A percentile compares a stretch with the other conserved stretches of the same genome.
Conservation (phyloP, 148 eudicot species). For the Rhododendron simsii region DNA sequence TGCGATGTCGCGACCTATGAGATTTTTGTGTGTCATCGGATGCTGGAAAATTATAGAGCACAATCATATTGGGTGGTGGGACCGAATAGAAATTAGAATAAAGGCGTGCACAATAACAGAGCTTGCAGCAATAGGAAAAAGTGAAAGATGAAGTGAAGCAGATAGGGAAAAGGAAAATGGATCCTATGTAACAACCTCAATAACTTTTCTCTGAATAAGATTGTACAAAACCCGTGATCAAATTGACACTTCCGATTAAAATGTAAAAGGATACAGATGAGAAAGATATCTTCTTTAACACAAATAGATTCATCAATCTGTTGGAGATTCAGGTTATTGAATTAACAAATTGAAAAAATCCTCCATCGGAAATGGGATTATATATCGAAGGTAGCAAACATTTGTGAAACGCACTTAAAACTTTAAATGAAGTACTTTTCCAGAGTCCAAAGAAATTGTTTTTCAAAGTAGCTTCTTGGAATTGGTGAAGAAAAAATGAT, state of each 20-base stretch:
- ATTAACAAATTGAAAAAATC: neutral
- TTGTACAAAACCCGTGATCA: neutral
- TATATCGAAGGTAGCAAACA: neutral
- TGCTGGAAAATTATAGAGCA: slow-evolving; percentile 34
- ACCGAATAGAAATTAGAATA: slow-evolving; percentile 23
- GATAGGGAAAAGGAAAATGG: slow-evolving; percentile 15
- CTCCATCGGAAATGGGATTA: neutral
- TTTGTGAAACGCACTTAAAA: neutral
- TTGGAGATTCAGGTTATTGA: neutral
- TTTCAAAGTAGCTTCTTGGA: neutral
- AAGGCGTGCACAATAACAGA: slow-evolving; percentile 18
- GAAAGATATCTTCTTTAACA: neutral
- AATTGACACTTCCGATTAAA: neutral
- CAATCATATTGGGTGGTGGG: slow-evolving; percentile 29
- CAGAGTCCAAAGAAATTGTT: neutral
- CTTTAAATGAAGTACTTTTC: neutral
- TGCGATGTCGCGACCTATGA: slow-evolving; percentile 58
- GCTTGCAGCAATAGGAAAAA: slow-evolving; percentile 18
- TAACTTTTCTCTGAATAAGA: slow-evolving; percentile 8
- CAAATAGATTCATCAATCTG: neutral
- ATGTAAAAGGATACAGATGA: neutral
- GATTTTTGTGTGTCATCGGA: slow-evolving; percentile 66
- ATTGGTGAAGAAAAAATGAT: neutral
- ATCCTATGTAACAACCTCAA: slow-evolving; percentile 34
- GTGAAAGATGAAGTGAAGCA: slow-evolving; percentile 10